Evolutionary conservation across 768 basidiomycete species (phyloP), one percentile per base, ranked within the genome.

Genomic region (Brasilioporus rufonigricans): DNA sequence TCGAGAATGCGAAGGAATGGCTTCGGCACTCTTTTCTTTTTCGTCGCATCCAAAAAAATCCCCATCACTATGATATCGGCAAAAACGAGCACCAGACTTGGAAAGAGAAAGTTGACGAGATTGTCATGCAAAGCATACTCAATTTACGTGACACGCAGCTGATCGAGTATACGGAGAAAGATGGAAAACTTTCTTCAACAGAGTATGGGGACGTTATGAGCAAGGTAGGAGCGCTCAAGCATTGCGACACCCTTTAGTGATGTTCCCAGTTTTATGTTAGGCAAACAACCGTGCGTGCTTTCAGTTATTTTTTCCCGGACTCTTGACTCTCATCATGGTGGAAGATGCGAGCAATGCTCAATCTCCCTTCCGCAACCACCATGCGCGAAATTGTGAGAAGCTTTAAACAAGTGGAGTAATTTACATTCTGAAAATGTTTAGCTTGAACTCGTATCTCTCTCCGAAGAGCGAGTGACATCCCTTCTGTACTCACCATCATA

Each of bases 191-290:
- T 21, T 66, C 64, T 19, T 83, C 84, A 7, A 92, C 91, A 2
- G 84, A 90, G 51, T 90, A 80, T 59, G 91, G 91, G 1, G 87
- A 93, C 55, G 84, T 91, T 50, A 93, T 92, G 89, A 89, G 85
- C 81, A 91, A 87, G 77, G 91, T 86, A 52, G 33, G 73, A 58
- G 55, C 27, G 38, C 43, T 53, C n/a, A 21, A 39, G 13, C 5
- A 50, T 44, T 31, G 3, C 48, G 24, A 19, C 36, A 1, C 6
- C 36, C 39, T 33, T 41, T 38, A 54, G 56, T 58, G n/a, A 61
- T 48, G 41, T 35, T 56, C 14, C 16, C 58, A 92, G 90, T 85
- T 88, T 58, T 91, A 91, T 58, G 82, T 92, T 36, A 81, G 84
- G 26, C 85, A 86, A 64, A 71, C 78, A 10, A 91, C 87, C 56